Evolutionary conservation across 345 rosid species (phyloP).

Genomic region (Cochlearia excelsa): DNA sequence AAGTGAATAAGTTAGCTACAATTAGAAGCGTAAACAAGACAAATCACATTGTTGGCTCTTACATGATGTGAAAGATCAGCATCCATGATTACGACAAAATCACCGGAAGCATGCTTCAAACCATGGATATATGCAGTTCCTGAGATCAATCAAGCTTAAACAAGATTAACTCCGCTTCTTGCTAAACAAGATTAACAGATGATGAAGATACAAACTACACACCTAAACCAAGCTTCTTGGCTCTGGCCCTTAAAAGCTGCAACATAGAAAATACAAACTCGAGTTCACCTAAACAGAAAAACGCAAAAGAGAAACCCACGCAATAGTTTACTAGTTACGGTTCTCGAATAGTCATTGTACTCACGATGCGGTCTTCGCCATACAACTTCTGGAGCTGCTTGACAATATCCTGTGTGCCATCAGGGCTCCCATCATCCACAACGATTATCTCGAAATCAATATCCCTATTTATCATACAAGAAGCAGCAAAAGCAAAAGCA

Average conservation of each 20-base stretch:
- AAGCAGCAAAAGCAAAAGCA: background rate
- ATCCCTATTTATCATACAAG: background rate
- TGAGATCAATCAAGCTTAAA: background rate
- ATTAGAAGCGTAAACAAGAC: background rate
- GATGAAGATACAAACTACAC: background rate
- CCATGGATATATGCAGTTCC: background rate
- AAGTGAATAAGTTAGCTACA: background rate
- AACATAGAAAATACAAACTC: background rate
- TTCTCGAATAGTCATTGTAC: background rate
- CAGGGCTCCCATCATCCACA: constrained; percentile 2
- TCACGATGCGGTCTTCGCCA: background rate
- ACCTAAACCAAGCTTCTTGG: background rate
- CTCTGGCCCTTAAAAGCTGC: background rate
- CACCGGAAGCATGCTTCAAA: background rate
- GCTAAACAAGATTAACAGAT: background rate
- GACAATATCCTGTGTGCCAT: background rate
- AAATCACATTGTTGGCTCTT: background rate
- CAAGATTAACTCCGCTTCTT: background rate
- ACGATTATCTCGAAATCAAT: background rate
- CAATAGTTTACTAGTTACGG: background rate
- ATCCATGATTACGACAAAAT: background rate
- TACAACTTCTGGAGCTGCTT: background rate
- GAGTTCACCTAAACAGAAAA: background rate
- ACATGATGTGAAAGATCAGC: background rate
- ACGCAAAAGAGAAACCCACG: background rate